phyloP scores from a whole-genome alignment of 2,329 filamentous ascomycete genomes.

The Apiospora koreana region DNA sequence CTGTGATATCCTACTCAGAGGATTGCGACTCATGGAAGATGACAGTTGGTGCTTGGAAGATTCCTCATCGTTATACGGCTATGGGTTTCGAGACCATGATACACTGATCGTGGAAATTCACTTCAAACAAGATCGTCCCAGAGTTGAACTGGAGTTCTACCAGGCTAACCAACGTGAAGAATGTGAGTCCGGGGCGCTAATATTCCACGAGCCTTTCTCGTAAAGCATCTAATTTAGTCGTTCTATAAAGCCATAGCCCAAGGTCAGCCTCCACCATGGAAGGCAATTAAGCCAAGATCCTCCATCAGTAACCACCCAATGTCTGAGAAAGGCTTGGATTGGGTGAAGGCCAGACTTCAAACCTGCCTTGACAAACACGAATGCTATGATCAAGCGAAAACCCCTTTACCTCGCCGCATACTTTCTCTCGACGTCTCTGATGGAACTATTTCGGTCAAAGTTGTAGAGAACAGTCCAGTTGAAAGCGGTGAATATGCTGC shows the following conservation, averaged over 20 bases:
- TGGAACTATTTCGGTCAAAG: background rate
- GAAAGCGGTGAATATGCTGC: background rate
- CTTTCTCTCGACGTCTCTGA: background rate
- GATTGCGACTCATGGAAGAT: background rate
- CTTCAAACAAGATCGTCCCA: background rate
- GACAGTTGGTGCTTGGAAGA: background rate
- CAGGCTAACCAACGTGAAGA: accelerated
- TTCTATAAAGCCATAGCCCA: background rate
- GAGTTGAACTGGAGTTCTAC: background rate
- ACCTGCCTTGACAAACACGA: background rate
- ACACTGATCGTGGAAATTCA: background rate
- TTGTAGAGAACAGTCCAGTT: background rate
- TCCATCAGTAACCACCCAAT: background rate
- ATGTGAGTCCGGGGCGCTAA: background rate
- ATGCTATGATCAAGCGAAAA: background rate
- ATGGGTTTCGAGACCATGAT: background rate
- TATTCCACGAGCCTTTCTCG: background rate
- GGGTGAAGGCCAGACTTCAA: background rate
- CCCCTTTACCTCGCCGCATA: background rate
- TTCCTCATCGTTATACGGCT: background rate
- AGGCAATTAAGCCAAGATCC: background rate
- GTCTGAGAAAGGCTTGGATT: background rate
- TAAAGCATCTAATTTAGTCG: background rate
- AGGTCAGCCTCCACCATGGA: background rate
- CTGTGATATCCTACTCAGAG: background rate